phyloP scores from a whole-genome alignment of 352 stramenopile genomes.

The Blastocystis sp. region DNA sequence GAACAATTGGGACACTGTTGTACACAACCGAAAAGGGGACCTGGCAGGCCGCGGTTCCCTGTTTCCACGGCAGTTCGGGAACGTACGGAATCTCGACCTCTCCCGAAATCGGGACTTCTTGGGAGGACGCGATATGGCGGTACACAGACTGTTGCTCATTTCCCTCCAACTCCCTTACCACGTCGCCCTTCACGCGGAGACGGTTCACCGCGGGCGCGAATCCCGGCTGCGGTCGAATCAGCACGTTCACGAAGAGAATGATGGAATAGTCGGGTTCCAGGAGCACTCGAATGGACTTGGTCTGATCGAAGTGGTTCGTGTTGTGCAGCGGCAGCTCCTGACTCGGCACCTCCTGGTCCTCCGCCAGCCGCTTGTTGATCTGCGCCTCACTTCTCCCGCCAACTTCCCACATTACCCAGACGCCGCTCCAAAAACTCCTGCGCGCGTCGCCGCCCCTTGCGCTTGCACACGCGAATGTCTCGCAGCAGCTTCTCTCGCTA shows the following conservation, averaged over 20 bases:
- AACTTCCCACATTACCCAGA: conserved; percentile 13
- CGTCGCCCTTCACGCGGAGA: neutral
- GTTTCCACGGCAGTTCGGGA: neutral
- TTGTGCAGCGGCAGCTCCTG: neutral
- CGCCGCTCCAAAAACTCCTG: conserved; percentile 41
- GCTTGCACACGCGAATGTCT: conserved; percentile 60
- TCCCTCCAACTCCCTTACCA: neutral
- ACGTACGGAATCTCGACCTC: conserved; percentile 21
- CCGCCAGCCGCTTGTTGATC: conserved; percentile 36
- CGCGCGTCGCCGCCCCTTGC: conserved; percentile 22
- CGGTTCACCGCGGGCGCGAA: neutral
- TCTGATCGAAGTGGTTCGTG: neutral
- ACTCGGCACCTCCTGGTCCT: conserved; percentile 7
- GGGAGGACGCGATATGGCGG: neutral
- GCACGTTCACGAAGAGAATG: conserved; percentile 2
- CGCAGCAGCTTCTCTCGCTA: conserved; percentile 60
- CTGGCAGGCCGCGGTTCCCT: neutral
- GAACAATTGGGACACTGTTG: neutral
- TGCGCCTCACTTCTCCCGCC: neutral
- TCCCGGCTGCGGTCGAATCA: neutral
- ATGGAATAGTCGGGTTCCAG: conserved; percentile 41
- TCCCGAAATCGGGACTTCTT: conserved; percentile 20
- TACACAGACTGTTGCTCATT: conserved; percentile 20
- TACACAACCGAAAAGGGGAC: conserved; percentile 36
- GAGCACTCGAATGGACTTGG: neutral